Evolutionary conservation across 2,329 filamentous ascomycete species (phyloP).

Genomic region (Colletotrichum sp.): DNA sequence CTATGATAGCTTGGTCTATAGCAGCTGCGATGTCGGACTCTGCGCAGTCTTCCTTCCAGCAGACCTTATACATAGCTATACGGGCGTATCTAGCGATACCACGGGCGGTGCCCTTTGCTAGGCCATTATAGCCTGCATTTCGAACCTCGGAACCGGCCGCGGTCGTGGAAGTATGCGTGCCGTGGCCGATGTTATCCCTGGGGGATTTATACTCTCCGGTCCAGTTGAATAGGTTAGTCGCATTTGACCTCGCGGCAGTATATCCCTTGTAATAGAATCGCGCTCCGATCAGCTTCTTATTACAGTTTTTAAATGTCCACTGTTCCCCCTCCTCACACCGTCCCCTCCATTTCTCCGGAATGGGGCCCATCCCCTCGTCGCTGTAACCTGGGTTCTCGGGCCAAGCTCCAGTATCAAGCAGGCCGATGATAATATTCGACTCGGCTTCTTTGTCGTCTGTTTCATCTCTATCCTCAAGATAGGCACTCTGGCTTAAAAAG

Average conservation of each 20-base stretch:
- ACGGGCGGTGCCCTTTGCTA: not conserved
- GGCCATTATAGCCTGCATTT: not conserved
- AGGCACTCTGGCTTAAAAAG: not conserved
- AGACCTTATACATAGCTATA: conserved; percentile 1
- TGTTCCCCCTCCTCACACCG: conserved; percentile 2
- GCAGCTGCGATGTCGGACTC: not conserved
- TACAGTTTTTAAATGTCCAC: conserved; percentile 9
- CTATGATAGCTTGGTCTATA: conserved; percentile 4
- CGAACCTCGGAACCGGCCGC: not conserved
- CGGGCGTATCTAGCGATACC: not conserved
- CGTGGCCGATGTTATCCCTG: not conserved
- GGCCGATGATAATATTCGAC: conserved; percentile 16
- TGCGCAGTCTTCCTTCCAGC: not conserved
- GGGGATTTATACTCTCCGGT: not conserved
- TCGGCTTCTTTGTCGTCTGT: not conserved
- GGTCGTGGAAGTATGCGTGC: not conserved
- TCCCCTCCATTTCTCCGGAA: conserved; percentile 14
- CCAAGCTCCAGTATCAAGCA: conserved; percentile 19
- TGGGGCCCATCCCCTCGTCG: conserved; percentile 10
- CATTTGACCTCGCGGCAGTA: not conserved
- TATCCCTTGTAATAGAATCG: conserved; percentile 6
- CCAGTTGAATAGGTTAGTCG: not conserved
- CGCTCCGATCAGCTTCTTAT: conserved; percentile 21
- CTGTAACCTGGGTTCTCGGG: conserved; percentile 20
- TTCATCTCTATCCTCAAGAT: not conserved